Conservation (phyloP, 2,329 filamentous ascomycete genomes). For the Colletotrichum tropicicola region DNA sequence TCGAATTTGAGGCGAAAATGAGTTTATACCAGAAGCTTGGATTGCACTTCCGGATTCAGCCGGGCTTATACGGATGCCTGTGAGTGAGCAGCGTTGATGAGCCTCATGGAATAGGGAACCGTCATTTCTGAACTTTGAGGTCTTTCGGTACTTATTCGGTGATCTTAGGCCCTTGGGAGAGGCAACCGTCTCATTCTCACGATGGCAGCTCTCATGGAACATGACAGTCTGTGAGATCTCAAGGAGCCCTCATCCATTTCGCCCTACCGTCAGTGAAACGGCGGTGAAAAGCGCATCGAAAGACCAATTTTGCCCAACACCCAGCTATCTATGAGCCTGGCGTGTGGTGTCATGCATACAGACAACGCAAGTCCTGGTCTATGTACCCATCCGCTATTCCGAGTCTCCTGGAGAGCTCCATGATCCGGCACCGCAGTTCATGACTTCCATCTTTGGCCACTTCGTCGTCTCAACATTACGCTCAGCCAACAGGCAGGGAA, state of each 20-base stretch:
- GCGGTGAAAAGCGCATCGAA: not conserved
- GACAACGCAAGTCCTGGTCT: not conserved
- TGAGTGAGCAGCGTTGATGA: not conserved
- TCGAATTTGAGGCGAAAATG: not conserved
- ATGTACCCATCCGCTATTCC: not conserved
- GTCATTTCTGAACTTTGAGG: not conserved
- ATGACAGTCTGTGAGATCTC: too few species aligned
- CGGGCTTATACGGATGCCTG: not conserved
- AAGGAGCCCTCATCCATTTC: too few species aligned
- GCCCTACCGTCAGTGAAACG: not conserved
- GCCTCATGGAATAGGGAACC: not conserved
- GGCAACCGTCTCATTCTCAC: too few species aligned
- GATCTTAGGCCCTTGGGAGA: not conserved
- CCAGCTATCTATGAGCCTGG: not conserved
- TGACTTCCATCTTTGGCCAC: not conserved
- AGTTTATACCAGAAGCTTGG: not conserved
- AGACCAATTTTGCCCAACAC: not conserved
- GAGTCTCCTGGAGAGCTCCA: not conserved
- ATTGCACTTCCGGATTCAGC: not conserved
- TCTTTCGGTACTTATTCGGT: not conserved
- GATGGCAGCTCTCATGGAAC: too few species aligned
- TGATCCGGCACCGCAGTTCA: not conserved
- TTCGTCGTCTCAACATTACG: not conserved
- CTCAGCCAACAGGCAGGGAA: constrained; percentile 38
- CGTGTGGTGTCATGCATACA: not conserved